Base-by-base conservation (phyloP, 345 rosid species). In the Geranium brycei region DNA sequence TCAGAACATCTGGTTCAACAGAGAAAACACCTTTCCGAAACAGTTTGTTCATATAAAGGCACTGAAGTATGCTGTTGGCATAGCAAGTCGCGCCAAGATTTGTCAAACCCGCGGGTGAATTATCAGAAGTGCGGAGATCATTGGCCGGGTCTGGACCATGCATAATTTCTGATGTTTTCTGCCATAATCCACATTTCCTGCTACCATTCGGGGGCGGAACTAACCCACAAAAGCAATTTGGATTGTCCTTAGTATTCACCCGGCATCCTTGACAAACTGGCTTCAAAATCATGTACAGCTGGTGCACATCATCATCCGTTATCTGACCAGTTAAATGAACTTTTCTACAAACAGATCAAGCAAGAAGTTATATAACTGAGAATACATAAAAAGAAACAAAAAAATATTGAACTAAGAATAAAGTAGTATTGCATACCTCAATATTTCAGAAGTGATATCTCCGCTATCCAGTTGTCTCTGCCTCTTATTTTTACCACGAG, bases 71-170 rank as follows among this genome's bases (percentile, higher is more conserved):
- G 75, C 99, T 93, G 71, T 93, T 93, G 41, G 99, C 99, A 74
- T 93, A 93, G 77, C 99, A 90, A 28, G 99, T 93, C 51, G 99
- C 99, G 10, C 97, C 97, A 57, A 93, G 67, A 72, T 93, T 93
- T 31, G 99, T 86, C 19, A 93, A 81, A 60, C 99, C 99, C 28
- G 97, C 95, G 0, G 97, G 97, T 3, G 88, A 83, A 61, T 84
- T 75, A 35, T 73, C 83, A 64, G 86, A 78, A 66, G 73, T 76
- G 67, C 99, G 96, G 18, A 80, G 85, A 70, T 93, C 86, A 15
- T 70, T 70, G 64, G 74, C 59, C 0, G 87, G 91, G 66, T 90
- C 91, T 7, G 88, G 84, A 68, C 99, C 99, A 64, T 79, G 82
- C 35, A 83, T 18, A 61, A 90, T 57, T 58, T 90, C 99, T 0